phyloP scores from a whole-genome alignment of 331 rosid genomes.

The Rosa hybrid region DNA sequence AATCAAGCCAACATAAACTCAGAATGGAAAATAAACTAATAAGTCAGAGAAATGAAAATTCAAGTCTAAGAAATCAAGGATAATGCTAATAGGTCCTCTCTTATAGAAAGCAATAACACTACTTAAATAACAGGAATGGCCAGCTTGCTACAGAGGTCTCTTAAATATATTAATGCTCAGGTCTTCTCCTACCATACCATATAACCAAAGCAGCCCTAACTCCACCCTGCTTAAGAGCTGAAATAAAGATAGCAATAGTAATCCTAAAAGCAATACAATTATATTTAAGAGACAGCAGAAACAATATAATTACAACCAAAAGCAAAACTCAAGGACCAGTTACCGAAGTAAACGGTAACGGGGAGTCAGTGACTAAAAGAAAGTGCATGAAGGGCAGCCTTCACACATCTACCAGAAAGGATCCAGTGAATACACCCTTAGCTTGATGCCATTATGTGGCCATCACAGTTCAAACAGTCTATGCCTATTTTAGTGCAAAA shows the following conservation, averaged over 20 bases:
- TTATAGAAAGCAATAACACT: conserved; percentile 30
- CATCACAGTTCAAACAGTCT: neutral
- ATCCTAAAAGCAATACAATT: conserved; percentile 76
- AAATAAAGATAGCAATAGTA: conserved; percentile 71
- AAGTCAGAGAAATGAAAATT: neutral
- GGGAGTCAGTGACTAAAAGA: too few relatives aligned
- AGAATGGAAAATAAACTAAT: neutral
- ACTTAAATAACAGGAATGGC: conserved; percentile 43
- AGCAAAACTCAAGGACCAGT: too few relatives aligned
- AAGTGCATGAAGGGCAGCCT: neutral
- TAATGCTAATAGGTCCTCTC: conserved; percentile 26
- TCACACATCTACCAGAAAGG: neutral
- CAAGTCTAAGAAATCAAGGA: conserved; percentile 13
- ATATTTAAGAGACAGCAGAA: conserved; percentile 32
- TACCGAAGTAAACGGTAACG: too few relatives aligned
- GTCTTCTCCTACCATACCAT: conserved; percentile 94
- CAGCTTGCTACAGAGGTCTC: conserved; percentile 57
- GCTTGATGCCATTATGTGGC: neutral
- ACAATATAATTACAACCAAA: too few relatives aligned
- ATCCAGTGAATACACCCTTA: neutral
- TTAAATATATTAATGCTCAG: conserved; percentile 43
- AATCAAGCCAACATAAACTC: neutral
- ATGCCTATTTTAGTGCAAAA: neutral
- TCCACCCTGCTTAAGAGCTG: conserved; percentile 89
- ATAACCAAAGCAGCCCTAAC: conserved; percentile 79